Evolutionary conservation across 768 basidiomycete genomes (phyloP).

Genomic region (Plicaturopsis crispa): DNA sequence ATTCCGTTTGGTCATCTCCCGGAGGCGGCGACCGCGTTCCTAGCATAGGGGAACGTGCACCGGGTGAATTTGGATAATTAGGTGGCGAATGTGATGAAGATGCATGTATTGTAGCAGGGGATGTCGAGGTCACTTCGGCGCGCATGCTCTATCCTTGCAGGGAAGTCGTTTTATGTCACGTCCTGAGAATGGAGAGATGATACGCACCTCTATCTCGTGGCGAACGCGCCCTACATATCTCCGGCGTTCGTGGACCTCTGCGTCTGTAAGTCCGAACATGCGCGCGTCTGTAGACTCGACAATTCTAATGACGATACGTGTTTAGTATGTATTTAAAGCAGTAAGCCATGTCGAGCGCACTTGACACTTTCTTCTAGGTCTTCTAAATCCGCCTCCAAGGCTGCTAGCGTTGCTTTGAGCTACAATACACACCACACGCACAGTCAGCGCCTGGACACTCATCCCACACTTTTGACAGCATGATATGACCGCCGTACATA

Average conservation of each 20-base stretch:
- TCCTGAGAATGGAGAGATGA: constrained; percentile 3
- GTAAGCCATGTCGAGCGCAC: constrained; percentile 29
- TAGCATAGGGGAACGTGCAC: constrained; percentile 10
- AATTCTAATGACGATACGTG: constrained; percentile 39
- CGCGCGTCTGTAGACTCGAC: constrained; percentile 83
- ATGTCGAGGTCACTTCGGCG: constrained; percentile 36
- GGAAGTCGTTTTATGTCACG: constrained; percentile 11
- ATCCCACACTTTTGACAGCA: not conserved
- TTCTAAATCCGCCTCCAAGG: constrained; percentile 82
- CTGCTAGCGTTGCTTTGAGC: constrained; percentile 66
- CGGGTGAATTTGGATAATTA: no score
- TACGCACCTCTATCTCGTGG: constrained; percentile 72
- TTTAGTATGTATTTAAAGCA: not conserved
- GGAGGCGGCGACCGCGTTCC: constrained; percentile 7
- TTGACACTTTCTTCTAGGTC: constrained; percentile 93
- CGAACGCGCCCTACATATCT: constrained; percentile 72
- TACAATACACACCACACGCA: constrained; percentile 3
- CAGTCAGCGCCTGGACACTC: no score
- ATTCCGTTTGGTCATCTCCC: constrained; percentile 60
- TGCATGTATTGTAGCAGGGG: constrained; percentile 3
- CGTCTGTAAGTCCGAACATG: constrained; percentile 73
- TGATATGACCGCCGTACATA: constrained; percentile 18
- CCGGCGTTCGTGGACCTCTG: constrained; percentile 69
- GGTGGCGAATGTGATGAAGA: constrained; percentile 15
- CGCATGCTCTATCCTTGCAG: constrained; percentile 68